Base-by-base conservation (phyloP, 768 basidiomycete species). In the Boletus patriciae region DNA sequence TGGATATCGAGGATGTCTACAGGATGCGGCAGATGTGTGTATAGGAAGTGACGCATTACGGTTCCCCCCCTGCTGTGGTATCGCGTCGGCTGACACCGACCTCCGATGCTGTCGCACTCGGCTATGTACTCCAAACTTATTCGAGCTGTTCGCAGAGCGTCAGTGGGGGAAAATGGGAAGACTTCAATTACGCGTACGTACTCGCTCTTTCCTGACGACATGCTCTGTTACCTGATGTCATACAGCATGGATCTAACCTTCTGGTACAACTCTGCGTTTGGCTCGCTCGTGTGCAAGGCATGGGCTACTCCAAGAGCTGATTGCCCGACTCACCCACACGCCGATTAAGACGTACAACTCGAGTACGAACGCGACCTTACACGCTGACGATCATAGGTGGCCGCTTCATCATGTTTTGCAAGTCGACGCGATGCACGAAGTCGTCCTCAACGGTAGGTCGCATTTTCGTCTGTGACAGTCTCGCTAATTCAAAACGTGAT, bases 141-240 rank as follows among this genome's bases (percentile, higher is more conserved):
- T 94, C 61, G 85, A 86, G 54, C 76, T 97, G 4, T 98, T 98
- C 72, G 93, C 92, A 0, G 81, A 88, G 64, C n/a, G n/a, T n/a
- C n/a, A 85, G 90, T 43, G 94, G n/a, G n/a, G n/a, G n/a, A n/a
- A n/a, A 97, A 72, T 98, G 94, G 94, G 87, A 90, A 67, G 92
- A 92, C 0, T 96, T 94, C 69, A 83, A 92, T 68, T 96, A 97
- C 59, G 80, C 88, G 83, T 91, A 61, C 53, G 87, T 75, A 3
- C 12, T 45, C 13, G 27, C 41, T 15, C 21, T 29, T 43, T 25
- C 5, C 33, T 40, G 21, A 38, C 16, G 11, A 23, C 37, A 6
- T n/a, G n/a, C 18, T 13, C 34, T 62, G 25, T 52, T 15, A 16
- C 29, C 13, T 21, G n/a, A 9, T 38, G 9, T 9, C 18, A 12